These are phyloP conservation scores for Boletus vermiculosoides DNA, from an alignment of 768 basidiomycete genomes.

Conservation along the genomic window DNA sequence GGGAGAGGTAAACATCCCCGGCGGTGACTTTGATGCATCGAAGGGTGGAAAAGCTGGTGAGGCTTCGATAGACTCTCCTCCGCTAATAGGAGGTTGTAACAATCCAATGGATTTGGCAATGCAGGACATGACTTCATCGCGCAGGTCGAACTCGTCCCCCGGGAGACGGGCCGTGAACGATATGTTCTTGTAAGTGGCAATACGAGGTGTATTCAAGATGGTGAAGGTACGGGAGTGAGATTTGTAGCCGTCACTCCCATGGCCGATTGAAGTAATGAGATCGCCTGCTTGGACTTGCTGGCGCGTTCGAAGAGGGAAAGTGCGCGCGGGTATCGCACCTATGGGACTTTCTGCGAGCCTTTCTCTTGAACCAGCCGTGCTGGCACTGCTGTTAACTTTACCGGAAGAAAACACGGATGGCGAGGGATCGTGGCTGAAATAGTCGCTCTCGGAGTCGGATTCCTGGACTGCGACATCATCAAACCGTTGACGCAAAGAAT, in stretches of 20 bases:
- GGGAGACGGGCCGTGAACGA: slow-evolving; percentile 29
- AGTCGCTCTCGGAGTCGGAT: slow-evolving; percentile 56
- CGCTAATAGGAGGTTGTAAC: slow-evolving; percentile 78
- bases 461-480: slow-evolving; percentile 49
- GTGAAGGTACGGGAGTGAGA: slow-evolving; percentile 48
- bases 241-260: slow-evolving; percentile 46
- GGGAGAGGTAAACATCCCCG: slow-evolving; percentile 54
- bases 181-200: slow-evolving; percentile 31
- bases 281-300: slow-evolving; percentile 76
- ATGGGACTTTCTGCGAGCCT: slow-evolving; percentile 27
- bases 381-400: slow-evolving; percentile 17
- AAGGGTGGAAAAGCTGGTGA: slow-evolving; percentile 61
- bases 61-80: slow-evolving; percentile 59
- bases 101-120: slow-evolving; percentile 97
- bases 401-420: slow-evolving; percentile 20
- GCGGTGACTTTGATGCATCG: slow-evolving; percentile 36
- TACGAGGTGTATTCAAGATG: slow-evolving; percentile 49
- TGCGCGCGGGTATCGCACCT: slow-evolving; percentile 13
- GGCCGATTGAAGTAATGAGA: slow-evolving; percentile 58
- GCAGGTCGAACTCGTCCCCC: slow-evolving; percentile 85
- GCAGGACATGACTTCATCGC: slow-evolving; percentile 95
- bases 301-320: slow-evolving; percentile 35
- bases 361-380: slow-evolving; percentile 21
- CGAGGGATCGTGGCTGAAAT: slow-evolving; percentile 41
- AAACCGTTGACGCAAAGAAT: slow-evolving; percentile 88